Base-by-base conservation (phyloP, 176 grass and related monocot genomes). In the Oryza brachyantha region DNA sequence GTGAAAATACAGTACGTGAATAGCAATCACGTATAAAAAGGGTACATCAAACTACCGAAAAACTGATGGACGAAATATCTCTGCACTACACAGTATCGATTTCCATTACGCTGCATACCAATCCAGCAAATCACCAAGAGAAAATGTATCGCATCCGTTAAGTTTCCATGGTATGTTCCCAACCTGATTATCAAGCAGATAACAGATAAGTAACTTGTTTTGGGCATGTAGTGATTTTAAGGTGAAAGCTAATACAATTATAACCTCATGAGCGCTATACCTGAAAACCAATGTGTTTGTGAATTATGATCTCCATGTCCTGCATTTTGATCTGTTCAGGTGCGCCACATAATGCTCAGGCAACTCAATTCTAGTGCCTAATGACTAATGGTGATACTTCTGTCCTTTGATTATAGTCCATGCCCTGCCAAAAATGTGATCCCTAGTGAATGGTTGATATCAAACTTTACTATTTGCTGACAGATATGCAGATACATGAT, bases 341-440 rank as follows among this genome's bases (percentile, higher is more conserved):
- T 68, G 17, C 8, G 59, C 29, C 1, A 22, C 9, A 48, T 65
- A 42, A 37, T 74, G 13, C 22, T 54, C 29, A 24, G 31, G 60
- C 1, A 68, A 46, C 70, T 58, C 72, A 50, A 72, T 48, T 57
- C 68, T 91, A 98, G 66, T 91, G 92, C 68, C 68, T 91, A 98
- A 62, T 91, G 92, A 72, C 68, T 91, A 98, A 62, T 91, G 96
- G 75, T 98, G 96, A 87, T 95, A 98, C 74, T 98, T 98, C 66
- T 93, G 90, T 68, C 92, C 90, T 88, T 93, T 93, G 73, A 98
- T 87, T 63, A 95, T 94, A 40, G 96, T 94, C 92, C 96, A 98
- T 73, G 96, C 88, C 93, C 92, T 94, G 80, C 66, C 66, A 89
- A 85, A 86, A 80, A 61, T 21, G 29, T 43, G 68, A 17, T 2